phyloP scores from a whole-genome alignment of 495 filamentous ascomycete genomes.

The Aspergillus hancockii region DNA sequence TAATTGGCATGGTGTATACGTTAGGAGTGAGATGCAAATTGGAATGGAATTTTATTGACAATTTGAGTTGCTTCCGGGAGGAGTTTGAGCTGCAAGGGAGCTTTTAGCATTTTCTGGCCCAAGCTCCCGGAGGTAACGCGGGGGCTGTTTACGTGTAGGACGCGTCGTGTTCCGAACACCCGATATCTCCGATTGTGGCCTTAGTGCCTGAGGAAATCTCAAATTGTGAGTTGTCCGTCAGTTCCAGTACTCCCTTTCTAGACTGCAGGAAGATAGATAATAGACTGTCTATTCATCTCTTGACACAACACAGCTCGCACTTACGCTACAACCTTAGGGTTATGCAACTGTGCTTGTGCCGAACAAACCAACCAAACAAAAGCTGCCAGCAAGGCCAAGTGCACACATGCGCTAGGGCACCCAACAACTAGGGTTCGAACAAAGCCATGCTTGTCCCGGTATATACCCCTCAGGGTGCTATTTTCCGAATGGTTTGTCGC shows the following conservation, averaged over 20 bases:
- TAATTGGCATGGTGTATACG: not conserved
- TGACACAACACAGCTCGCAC: not conserved
- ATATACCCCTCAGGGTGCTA: not conserved
- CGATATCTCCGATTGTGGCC: slow-evolving; percentile 17
- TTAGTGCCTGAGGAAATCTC: slow-evolving; percentile 24
- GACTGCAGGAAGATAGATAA: not conserved
- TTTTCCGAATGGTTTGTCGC: not conserved
- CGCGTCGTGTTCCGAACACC: slow-evolving; percentile 23
- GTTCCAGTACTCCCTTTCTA: not conserved
- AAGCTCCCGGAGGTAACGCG: slow-evolving; percentile 20
- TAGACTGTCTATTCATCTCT: not conserved
- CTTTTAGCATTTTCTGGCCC: slow-evolving; percentile 1
- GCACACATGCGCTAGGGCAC: not conserved
- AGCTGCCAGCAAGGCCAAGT: not conserved
- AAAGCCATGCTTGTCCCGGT: not conserved
- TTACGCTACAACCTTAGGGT: not conserved
- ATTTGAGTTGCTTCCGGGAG: not conserved
- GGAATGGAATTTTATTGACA: not conserved
- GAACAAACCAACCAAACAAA: not conserved
- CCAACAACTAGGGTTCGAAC: not conserved
- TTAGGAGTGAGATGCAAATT: not conserved
- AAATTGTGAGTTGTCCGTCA: not conserved
- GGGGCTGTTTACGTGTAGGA: slow-evolving; percentile 31
- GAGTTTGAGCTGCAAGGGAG: not conserved
- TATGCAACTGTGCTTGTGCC: not conserved